Evolutionary conservation across 225 moss, liverwort and hornwort genomes (phyloP), one percentile per base, ranked within the genome.

Genomic region (Marchantia polymorpha): DNA sequence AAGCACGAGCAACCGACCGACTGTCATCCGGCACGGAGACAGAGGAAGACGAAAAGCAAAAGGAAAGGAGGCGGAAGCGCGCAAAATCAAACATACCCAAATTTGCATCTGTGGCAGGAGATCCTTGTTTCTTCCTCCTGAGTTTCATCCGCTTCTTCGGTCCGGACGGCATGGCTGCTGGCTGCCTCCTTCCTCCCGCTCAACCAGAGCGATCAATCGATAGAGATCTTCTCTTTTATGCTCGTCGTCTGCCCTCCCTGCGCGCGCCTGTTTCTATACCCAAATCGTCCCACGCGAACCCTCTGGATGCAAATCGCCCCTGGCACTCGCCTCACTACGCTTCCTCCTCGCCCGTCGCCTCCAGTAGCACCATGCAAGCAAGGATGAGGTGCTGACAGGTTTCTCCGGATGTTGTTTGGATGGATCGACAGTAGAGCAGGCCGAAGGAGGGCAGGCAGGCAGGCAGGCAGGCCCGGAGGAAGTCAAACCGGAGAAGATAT

Each of bases 161-260:
- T 17, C 87, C 87, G 15, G 87, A 87, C 63, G 87, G 87, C 87
- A 87, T 87, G 75, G 81, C 58, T 87, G 77, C 81, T 19, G 51
- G 54, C 30, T 31, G 16, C 74, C 30, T 53, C 73, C 50, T 73
- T 15, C 74, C 27, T 56, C 15, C 55, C 27, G 29, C 52, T 52
- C 3, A 25, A 72, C 51, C 51, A 51, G 52, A 9, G 51, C 72
- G 71, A 50, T 52, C 72, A 72, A 72, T 52, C 51, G 25, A 10
- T 22, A 22, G 50, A 48, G 16, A 12, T 52, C 72, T 25, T n/a
- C 51, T 0, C 51, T 52, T 10, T 52, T 20, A 47, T 72, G 25
- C 72, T 25, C 19, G 19, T n/a, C 12, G 26, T 20, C 22, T 22
- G 20, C 22, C 23, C n/a, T 52, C 25, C 50, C 9, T 20, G 10